A percentile compares a stretch with the other conserved stretches of the same genome.
These are phyloP conservation scores for Torrubiellomyces zombiae DNA, from an alignment of 2,329 filamentous ascomycete species.

Conservation along the genomic window DNA sequence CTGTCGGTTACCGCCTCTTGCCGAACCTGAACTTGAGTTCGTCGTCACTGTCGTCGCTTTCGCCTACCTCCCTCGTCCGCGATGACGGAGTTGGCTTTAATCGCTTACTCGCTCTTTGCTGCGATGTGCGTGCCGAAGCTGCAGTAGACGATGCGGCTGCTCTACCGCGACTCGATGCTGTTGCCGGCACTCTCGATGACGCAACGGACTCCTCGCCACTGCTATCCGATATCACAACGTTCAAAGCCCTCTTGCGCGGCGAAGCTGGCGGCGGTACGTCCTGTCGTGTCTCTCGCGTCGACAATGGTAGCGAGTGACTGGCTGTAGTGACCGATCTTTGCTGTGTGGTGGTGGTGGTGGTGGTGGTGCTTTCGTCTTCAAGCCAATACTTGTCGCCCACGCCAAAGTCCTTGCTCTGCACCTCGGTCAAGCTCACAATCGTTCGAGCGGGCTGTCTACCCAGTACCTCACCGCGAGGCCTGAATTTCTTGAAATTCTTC, in stretches of 20 bases:
- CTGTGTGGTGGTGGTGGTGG: conserved; percentile 8
- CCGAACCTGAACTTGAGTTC: conserved; percentile 40
- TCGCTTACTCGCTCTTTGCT: conserved; percentile 7
- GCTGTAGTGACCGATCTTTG: background rate
- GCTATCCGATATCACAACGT: conserved; percentile 18
- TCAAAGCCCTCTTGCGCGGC: conserved; percentile 8
- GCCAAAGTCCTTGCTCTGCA: conserved; percentile 53
- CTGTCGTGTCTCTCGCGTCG: background rate
- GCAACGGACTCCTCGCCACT: conserved; percentile 9
- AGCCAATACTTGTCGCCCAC: conserved; percentile 67
- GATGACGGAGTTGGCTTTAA: conserved; percentile 17
- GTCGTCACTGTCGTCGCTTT: conserved; percentile 36
- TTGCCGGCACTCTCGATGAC: conserved; percentile 2
- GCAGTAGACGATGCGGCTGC: conserved; percentile 10
- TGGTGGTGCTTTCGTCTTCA: conserved; percentile 27
- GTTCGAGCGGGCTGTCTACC: conserved; percentile 29
- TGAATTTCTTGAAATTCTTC: conserved; percentile 91
- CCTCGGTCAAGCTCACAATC: conserved; percentile 57
- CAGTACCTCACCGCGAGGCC: conserved; percentile 32
- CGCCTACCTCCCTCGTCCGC: conserved; percentile 16
- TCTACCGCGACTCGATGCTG: conserved; percentile 9
- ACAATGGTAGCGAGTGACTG: background rate
- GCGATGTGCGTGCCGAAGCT: conserved; percentile 13
- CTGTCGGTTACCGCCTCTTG: conserved; percentile 25
- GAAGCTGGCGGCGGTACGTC: conserved; percentile 3